phyloP scores from a whole-genome alignment of 345 rosid species.

The Hypericum perforatum region DNA sequence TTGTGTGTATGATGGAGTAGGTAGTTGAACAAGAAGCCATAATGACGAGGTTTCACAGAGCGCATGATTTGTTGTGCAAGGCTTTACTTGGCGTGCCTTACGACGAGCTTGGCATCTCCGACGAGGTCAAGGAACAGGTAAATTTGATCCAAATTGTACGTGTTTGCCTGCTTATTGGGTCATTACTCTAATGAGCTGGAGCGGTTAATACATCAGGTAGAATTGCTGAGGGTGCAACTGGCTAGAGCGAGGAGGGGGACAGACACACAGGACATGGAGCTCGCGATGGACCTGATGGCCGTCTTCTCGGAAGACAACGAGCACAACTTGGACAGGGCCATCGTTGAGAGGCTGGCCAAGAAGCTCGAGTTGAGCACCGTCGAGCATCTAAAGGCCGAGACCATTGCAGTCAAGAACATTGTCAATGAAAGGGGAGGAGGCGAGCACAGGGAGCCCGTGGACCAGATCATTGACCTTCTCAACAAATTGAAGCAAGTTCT shows the following conservation, averaged over 20 bases:
- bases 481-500: slow-evolving; percentile 50
- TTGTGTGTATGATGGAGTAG: slow-evolving; percentile 26
- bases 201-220: slow-evolving; percentile 29
- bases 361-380: slow-evolving; percentile 51
- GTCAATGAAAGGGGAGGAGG: slow-evolving; percentile 31
- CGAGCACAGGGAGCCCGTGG: slow-evolving; percentile 24
- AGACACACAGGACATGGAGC: slow-evolving; percentile 75
- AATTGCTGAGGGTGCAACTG: slow-evolving; percentile 41
- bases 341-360: slow-evolving; percentile 57
- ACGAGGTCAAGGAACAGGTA: slow-evolving; percentile 57
- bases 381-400: slow-evolving; percentile 51
- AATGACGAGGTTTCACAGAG: slow-evolving; percentile 35
- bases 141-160: not conserved
- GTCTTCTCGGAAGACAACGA: slow-evolving; percentile 49
- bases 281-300: slow-evolving; percentile 74
- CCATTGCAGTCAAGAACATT: slow-evolving; percentile 40
- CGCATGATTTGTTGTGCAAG: slow-evolving; percentile 34
- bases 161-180: not conserved
- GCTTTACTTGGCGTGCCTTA: slow-evolving; percentile 36
- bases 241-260: slow-evolving; percentile 51
- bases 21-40: slow-evolving; percentile 52
- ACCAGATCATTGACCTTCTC: slow-evolving; percentile 51
- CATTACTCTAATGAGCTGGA: not conserved
- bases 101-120: slow-evolving; percentile 44
- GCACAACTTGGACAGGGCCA: slow-evolving; percentile 56